phyloP scores from a whole-genome alignment of 305 asterid genomes.

The Plantago coronopus region DNA sequence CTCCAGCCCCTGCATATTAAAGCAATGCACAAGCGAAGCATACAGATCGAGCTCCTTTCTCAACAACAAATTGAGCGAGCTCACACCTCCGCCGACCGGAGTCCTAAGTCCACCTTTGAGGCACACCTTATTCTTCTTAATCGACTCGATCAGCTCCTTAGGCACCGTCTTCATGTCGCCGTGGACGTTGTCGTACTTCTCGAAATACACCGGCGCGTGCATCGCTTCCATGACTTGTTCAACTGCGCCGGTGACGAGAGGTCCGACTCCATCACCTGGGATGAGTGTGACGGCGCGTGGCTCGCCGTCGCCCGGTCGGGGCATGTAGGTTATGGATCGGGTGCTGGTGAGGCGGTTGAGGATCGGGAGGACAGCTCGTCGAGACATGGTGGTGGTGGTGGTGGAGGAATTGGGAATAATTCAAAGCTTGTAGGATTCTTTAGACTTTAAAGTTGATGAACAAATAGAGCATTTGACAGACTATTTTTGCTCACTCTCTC shows the following conservation, averaged over 20 bases:
- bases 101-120: slow-evolving; percentile 87
- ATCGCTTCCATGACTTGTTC: slow-evolving; percentile 92
- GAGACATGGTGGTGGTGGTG: slow-evolving; percentile 41
- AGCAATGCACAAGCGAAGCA: slow-evolving; percentile 86
- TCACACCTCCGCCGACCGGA: slow-evolving; percentile 95
- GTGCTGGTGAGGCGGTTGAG: slow-evolving; percentile 39
- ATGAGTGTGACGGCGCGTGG: slow-evolving; percentile 85
- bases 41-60: slow-evolving; percentile 89
- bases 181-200: slow-evolving; percentile 67
- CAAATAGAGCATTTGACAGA: too few species aligned
- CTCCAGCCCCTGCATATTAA: slow-evolving; percentile 69
- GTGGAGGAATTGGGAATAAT: not conserved
- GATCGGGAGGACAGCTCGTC: slow-evolving; percentile 52
- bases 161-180: slow-evolving; percentile 88
- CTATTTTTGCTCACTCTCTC: too few species aligned
- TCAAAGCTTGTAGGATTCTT: too few species aligned
- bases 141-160: slow-evolving; percentile 65
- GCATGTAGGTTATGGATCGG: slow-evolving; percentile 87
- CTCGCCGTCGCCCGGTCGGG: slow-evolving; percentile 86
- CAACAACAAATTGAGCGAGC: slow-evolving; percentile 67
- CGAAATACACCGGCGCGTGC: slow-evolving; percentile 95
- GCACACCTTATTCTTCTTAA: slow-evolving; percentile 84
- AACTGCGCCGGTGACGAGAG: slow-evolving; percentile 86
- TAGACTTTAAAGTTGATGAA: too few species aligned
- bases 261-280: slow-evolving; percentile 92